These are phyloP conservation scores for Vaccinium corymbosum DNA, from an alignment of 148 eudicot genomes.

Conservation along the genomic window DNA sequence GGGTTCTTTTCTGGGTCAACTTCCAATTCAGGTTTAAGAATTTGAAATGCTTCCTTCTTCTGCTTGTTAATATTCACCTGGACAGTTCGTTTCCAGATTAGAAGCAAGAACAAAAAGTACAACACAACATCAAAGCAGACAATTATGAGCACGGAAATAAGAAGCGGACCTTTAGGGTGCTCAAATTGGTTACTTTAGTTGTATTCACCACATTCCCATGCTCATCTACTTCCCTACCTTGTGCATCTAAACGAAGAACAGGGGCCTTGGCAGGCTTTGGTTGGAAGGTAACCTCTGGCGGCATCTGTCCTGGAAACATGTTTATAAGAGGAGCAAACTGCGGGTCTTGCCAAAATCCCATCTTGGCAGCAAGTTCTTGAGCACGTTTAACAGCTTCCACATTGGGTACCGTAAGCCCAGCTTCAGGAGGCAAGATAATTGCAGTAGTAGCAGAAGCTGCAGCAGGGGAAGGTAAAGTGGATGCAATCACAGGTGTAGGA, in stretches of 20 bases:
- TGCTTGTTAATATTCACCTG: constrained; percentile 98
- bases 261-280: constrained; percentile 93
- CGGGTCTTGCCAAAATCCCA: constrained; percentile 95
- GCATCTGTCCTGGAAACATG: constrained; percentile 83
- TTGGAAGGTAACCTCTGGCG: constrained; percentile 59
- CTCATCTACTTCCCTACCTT: constrained; percentile 95
- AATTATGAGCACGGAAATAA: neutral
- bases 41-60: constrained; percentile 92
- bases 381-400: constrained; percentile 87
- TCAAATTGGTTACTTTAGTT: constrained; percentile 66
- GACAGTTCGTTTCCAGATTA: constrained; percentile 14
- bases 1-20: constrained; percentile 92
- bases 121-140: neutral
- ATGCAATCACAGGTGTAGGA: constrained; percentile 33
- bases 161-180: constrained; percentile 77
- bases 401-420: constrained; percentile 48
- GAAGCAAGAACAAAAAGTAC: constrained; percentile 12
- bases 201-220: constrained; percentile 83
- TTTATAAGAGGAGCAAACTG: constrained; percentile 85
- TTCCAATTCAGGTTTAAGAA: constrained; percentile 88
- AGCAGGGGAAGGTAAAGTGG: constrained; percentile 35
- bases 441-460: constrained; percentile 34
- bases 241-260: constrained; percentile 87
- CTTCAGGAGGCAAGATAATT: constrained; percentile 43
- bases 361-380: constrained; percentile 85